Percentiles rank a stretch among this genome's conserved stretches.
These are phyloP conservation scores for Trichoderma arundinaceum DNA, from an alignment of 2,329 filamentous ascomycete species.

Conservation along the genomic window DNA sequence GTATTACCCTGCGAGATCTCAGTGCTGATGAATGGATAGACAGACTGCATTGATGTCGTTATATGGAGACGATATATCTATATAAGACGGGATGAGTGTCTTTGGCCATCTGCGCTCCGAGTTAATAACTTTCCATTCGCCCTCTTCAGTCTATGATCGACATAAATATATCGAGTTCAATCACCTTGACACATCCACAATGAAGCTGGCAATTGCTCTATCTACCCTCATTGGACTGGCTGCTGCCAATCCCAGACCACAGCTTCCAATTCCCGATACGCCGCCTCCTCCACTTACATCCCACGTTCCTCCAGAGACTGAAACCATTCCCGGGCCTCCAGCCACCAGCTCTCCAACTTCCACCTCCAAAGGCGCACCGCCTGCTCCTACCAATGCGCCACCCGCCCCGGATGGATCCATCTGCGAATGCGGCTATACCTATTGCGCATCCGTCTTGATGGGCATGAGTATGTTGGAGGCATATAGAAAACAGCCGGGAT, in stretches of 20 bases:
- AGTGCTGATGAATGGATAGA: too few relatives aligned
- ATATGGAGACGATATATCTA: too few relatives aligned
- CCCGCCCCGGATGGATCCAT: constrained; percentile 41
- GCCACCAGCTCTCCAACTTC: constrained; percentile 29
- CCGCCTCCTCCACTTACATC: constrained; percentile 39
- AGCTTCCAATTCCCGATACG: constrained; percentile 34
- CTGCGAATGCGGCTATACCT: constrained; percentile 52
- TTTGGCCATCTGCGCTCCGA: too few relatives aligned
- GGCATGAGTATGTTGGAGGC: constrained; percentile 45
- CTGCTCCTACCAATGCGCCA: constrained; percentile 34
- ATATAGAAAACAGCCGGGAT: too few relatives aligned
- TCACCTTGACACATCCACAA: too few relatives aligned
- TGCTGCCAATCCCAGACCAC: constrained; percentile 38
- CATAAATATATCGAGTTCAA: too few relatives aligned
- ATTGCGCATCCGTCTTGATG: constrained; percentile 49
- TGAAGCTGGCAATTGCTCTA: constrained; percentile 39
- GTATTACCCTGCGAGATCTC: too few relatives aligned
- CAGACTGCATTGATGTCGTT: too few relatives aligned
- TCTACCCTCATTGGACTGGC: constrained; percentile 37
- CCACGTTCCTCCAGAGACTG: constrained; percentile 22
- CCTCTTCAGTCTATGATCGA: too few relatives aligned
- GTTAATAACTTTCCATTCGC: too few relatives aligned
- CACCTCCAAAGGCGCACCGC: constrained; percentile 27
- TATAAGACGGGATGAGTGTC: too few relatives aligned
- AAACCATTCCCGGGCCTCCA: constrained; percentile 33